Evolutionary conservation across 371 early-diverging fungal genomes (phyloP), one percentile per base, ranked within the genome.

Genomic region (Entomophthora muscae): DNA sequence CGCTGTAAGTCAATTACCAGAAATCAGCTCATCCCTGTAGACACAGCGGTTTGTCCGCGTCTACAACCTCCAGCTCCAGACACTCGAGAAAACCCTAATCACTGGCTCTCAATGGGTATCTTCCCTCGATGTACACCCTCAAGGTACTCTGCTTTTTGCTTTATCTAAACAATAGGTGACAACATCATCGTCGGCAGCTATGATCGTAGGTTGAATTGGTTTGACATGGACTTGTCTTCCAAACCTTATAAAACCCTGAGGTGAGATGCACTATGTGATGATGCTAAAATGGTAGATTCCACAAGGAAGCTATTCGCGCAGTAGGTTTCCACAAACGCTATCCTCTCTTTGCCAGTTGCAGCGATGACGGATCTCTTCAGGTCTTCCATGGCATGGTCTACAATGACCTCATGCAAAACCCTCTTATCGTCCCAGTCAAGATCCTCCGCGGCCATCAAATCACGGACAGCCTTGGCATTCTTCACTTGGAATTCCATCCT

Each of bases 371-470:
- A 29, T 78, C 83, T 29, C 82, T 95, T 21, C 91, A 94, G 69
- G 77, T 98, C 28, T 95, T 94, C 83, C 92, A 98, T 75, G 93
- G 93, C 59, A 95, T 88, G 89, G 95, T 96, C 31, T 96, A 92
- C 75, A 80, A 83, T 57, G 95, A 93, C 71, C 73, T 96, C 66
- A 74, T 95, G 68, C 85, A 86, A 73, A 94, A 96, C 75, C 98
- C 98, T 55, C 75, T 95, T 68, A 91, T 98, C 73, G 96, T 95
- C 27, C 98, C 98, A n/a, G 85, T 98, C 53, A 95, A 95, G 79
- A 89, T 89, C 26, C 73, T 98, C 57, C 76, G 81, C 55, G 92
- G 87, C 29, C 95, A 95, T 73, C 70, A 79, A 57, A 70, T 77
- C 32, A 79, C 79, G 30, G 86, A 87, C 65, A 71, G 75, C 52